Conservation (phyloP, 2,329 filamentous ascomycete genomes). For the Penicillium crustosum region DNA sequence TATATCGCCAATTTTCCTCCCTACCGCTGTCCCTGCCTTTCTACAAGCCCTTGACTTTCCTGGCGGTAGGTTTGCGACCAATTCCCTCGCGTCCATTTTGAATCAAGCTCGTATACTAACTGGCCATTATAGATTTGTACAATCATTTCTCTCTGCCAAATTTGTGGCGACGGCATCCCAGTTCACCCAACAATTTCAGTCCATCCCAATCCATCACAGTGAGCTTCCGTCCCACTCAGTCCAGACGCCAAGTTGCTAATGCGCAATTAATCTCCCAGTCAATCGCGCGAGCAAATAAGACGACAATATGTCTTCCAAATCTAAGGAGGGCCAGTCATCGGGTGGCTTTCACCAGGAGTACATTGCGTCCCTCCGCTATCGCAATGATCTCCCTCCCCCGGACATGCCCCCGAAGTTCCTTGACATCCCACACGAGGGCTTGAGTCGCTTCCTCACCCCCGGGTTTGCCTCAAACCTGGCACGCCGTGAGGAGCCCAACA, state of each 20-base stretch:
- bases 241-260: not conserved
- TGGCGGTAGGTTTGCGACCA: slow-evolving; percentile 6
- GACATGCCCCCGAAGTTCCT: slow-evolving; percentile 94
- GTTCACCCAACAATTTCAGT: not conserved
- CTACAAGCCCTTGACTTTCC: not conserved
- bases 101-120: not conserved
- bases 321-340: slow-evolving; percentile 40
- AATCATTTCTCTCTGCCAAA: not conserved
- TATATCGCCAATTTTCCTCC: not conserved
- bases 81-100: not conserved
- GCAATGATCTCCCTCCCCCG: slow-evolving; percentile 91
- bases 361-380: slow-evolving; percentile 91
- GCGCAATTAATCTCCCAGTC: not conserved
- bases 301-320: slow-evolving; percentile 39
- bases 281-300: not conserved
- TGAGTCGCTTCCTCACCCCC: slow-evolving; percentile 86
- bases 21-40: not conserved
- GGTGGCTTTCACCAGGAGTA: slow-evolving; percentile 81
- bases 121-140: not conserved
- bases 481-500: slow-evolving; percentile 88
- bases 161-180: not conserved
- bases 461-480: slow-evolving; percentile 86
- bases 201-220: not conserved
- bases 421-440: slow-evolving; percentile 90
- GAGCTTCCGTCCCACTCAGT: not conserved